These are phyloP conservation scores for Albophoma yamanashiensis DNA, from an alignment of 2,329 filamentous ascomycete genomes.

Conservation along the genomic window DNA sequence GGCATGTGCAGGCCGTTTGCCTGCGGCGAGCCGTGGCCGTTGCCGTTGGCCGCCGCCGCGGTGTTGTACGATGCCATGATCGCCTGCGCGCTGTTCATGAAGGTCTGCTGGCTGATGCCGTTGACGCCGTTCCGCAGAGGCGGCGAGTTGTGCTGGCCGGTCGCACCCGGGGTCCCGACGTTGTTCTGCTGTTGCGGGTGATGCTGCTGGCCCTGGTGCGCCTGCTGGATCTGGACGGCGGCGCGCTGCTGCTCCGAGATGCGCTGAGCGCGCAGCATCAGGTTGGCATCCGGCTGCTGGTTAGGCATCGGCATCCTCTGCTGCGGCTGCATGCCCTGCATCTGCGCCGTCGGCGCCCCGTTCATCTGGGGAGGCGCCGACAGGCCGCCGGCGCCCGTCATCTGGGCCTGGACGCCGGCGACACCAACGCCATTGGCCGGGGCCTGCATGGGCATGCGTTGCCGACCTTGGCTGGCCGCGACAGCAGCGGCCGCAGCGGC, in stretches of 20 bases:
- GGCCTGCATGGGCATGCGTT: slow-evolving; percentile 43
- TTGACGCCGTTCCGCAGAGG: slow-evolving; percentile 31
- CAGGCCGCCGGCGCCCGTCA: slow-evolving; percentile 34
- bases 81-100: slow-evolving; percentile 39
- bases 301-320: slow-evolving; percentile 45
- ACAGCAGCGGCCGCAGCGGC: slow-evolving; percentile 28
- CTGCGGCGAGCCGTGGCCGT: slow-evolving; percentile 32
- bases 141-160: slow-evolving; percentile 31
- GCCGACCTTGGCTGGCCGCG: slow-evolving; percentile 31
- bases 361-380: slow-evolving; percentile 49
- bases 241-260: slow-evolving; percentile 55
- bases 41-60: slow-evolving; percentile 25
- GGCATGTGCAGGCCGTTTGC: slow-evolving; percentile 36
- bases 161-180: slow-evolving; percentile 20
- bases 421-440: slow-evolving; percentile 39
- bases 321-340: slow-evolving; percentile 48
- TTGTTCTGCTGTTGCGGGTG: slow-evolving; percentile 15
- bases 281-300: slow-evolving; percentile 35
- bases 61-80: slow-evolving; percentile 39
- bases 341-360: slow-evolving; percentile 57
- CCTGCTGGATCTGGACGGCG: slow-evolving; percentile 36
- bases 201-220: slow-evolving; percentile 18
- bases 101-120: slow-evolving; percentile 40
- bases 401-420: slow-evolving; percentile 34
- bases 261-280: slow-evolving; percentile 53